phyloP scores from a whole-genome alignment of 2,329 filamentous ascomycete genomes.

The Penicillium sp. region DNA sequence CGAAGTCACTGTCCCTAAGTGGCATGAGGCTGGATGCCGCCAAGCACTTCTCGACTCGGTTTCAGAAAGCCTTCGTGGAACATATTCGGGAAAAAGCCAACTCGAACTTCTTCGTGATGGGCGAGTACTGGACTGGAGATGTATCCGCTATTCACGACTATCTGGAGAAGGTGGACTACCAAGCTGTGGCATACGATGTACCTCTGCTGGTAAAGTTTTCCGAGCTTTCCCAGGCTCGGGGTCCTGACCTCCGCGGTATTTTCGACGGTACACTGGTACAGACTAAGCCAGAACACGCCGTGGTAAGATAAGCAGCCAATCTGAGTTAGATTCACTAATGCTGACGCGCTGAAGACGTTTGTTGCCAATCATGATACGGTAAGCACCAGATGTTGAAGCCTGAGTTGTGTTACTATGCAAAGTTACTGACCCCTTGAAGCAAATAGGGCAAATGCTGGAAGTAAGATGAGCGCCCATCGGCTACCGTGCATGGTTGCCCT shows the following conservation, averaged over 20 bases:
- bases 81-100: conserved; percentile 54
- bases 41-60: conserved; percentile 69
- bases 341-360: conserved; percentile 18
- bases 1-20: conserved; percentile 57
- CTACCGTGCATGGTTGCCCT: not conserved
- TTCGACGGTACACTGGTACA: conserved; percentile 62
- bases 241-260: conserved; percentile 61
- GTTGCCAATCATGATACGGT: conserved; percentile 25
- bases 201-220: conserved; percentile 69
- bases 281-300: conserved; percentile 52
- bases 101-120: conserved; percentile 62
- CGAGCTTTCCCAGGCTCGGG: conserved; percentile 54
- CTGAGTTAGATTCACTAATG: not conserved
- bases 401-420: not conserved
- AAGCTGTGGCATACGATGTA: conserved; percentile 64
- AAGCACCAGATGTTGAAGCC: conserved; percentile 3
- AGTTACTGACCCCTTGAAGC: conserved; percentile 39
- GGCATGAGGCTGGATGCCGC: conserved; percentile 71
- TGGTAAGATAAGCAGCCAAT: conserved; percentile 13
- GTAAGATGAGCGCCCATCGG: conserved; percentile 26
- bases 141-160: conserved; percentile 57
- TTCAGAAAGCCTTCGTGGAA: conserved; percentile 63
- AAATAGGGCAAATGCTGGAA: conserved; percentile 62
- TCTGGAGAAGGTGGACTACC: conserved; percentile 57
- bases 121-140: conserved; percentile 67